Evolutionary conservation across 2,329 filamentous ascomycete genomes (phyloP), one percentile per base, ranked within the genome.

Genomic region (Grosmannia serpens): DNA sequence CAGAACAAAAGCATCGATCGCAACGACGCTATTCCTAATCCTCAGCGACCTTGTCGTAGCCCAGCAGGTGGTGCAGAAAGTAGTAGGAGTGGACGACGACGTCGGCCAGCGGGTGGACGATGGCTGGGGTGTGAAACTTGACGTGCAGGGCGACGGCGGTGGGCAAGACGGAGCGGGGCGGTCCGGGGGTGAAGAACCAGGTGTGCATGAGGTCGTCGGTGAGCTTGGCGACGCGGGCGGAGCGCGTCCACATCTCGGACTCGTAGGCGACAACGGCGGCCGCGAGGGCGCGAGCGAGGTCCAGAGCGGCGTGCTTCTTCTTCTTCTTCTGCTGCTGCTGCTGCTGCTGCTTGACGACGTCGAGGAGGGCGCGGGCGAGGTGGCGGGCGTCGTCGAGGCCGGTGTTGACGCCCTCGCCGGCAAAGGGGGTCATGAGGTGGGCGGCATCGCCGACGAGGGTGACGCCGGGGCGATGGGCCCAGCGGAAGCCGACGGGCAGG

Each of bases 401-500:
- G 24, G 77, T 70, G 64, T 85, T 85, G 29, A 84, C 81, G 2
- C 82, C 82, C 59, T 82, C 81, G 6, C 82, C 82, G 1, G 77
- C 78, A 61, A 78, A 81, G 0, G 79, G 78, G 1, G 77, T 75
- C 79, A 83, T 82, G 26, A 83, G 64, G 66, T 85, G 81, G 9
- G 82, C 82, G 1, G 82, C 78, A 63, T 85, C 81, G 6, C 83
- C 83, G 29, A 84, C 71, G 17, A 83, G 65, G 0, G 82, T 83
- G 5, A 79, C 65, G 0, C 80, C 79, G 7, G 69, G 65, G 22
- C 69, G 70, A 53, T 77, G 72, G 47, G 71, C 60, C 80, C 81
- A 85, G 2, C 63, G 66, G 52, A 73, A 66, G 2, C 76, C 76
- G 2, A 78, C 66, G 0, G 81, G 80, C 11, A 86, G 72, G 65